A percentile compares a stretch with the other conserved stretches of the same genome.
These are phyloP conservation scores for Nakaseomyces nivariensis DNA, from an alignment of 1,139 yeast species.

Conservation along the genomic window DNA sequence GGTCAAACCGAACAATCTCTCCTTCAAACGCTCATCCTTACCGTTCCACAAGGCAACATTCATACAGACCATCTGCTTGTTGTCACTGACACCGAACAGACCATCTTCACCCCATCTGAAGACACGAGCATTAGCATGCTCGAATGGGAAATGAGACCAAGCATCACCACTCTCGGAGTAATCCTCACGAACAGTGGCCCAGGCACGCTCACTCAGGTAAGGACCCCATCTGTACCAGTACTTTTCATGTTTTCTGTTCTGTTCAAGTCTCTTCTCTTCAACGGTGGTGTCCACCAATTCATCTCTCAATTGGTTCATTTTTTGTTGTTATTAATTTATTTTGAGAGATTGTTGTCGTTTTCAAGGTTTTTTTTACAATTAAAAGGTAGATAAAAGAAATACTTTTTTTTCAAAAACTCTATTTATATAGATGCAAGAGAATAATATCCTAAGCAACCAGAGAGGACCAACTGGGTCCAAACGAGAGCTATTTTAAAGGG, in stretches of 20 bases:
- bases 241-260: conserved; percentile 45
- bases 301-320: conserved; percentile 10
- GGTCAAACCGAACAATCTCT: conserved; percentile 76
- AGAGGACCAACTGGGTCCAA: no score
- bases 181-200: conserved; percentile 93
- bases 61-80: conserved; percentile 66
- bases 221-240: conserved; percentile 91
- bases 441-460: no score
- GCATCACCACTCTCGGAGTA: conserved; percentile 81
- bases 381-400: no score
- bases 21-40: conserved; percentile 73
- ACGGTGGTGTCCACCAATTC: conserved; percentile 33
- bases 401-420: no score
- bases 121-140: conserved; percentile 67
- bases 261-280: conserved; percentile 58
- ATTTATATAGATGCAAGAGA: no score
- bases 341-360: neutral
- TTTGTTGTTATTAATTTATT: neutral
- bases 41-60: conserved; percentile 87
- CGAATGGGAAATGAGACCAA: conserved; percentile 83
- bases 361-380: no score
- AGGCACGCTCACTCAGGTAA: conserved; percentile 76
- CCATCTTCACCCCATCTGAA: conserved; percentile 97
- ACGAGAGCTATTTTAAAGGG: no score
- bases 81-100: conserved; percentile 78